A percentile compares a stretch with the other conserved stretches of the same genome.
Evolutionary conservation across 768 basidiomycete species (phyloP).

Genomic region (Cystobasidium ongulense): DNA sequence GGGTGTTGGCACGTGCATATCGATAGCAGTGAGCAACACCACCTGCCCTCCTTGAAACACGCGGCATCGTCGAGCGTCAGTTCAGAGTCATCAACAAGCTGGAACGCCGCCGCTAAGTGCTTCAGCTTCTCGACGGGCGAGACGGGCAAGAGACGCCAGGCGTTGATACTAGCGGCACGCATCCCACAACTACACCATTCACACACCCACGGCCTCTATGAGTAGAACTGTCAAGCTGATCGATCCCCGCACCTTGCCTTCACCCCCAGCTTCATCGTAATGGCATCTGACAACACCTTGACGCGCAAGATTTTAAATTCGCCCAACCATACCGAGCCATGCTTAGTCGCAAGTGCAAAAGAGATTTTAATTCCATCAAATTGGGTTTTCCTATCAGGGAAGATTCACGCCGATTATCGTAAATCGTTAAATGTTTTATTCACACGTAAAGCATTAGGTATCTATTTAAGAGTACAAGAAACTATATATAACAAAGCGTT

Average conservation of each 20-base stretch:
- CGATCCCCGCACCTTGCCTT: background rate
- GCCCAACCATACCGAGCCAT: constrained; percentile 83
- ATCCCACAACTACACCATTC: background rate
- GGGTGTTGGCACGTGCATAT: no score
- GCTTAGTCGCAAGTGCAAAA: constrained; percentile 85
- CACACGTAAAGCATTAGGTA: constrained; percentile 83
- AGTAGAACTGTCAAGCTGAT: background rate
- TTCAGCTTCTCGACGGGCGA: no score
- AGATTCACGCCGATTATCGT: constrained; percentile 85
- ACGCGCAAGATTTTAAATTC: constrained; percentile 94
- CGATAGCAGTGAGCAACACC: no score
- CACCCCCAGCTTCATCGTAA: constrained; percentile 85
- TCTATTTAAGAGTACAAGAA: constrained; percentile 80
- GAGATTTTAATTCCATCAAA: constrained; percentile 73
- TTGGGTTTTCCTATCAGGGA: constrained; percentile 98
- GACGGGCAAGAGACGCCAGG: no score
- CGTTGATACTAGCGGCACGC: no score
- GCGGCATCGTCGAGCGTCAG: no score
- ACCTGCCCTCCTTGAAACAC: no score
- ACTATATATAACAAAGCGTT: constrained; percentile 68
- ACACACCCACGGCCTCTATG: no score
- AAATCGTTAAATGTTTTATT: constrained; percentile 82
- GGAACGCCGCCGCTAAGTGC: no score
- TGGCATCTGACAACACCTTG: constrained; percentile 88
- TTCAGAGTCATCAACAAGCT: no score